Conservation (phyloP, 2,329 filamentous ascomycete species). For the Aspergillus viridinutans region DNA sequence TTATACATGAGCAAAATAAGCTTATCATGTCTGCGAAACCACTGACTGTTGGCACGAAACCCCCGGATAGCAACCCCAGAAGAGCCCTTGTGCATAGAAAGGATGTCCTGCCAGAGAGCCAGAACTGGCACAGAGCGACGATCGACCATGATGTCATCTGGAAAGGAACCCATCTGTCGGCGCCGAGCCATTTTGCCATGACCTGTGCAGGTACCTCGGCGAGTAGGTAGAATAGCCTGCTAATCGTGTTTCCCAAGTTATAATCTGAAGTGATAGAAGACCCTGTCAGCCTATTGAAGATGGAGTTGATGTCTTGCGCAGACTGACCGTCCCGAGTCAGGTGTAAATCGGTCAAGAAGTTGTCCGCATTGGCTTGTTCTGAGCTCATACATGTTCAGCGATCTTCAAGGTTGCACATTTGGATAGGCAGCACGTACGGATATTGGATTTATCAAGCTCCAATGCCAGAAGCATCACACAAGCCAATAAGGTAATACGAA, state of each 20-base stretch:
- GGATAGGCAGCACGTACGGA: conserved; percentile 39
- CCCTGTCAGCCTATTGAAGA: not conserved
- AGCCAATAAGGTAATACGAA: conserved; percentile 20
- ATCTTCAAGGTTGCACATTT: conserved; percentile 42
- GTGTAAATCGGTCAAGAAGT: conserved; percentile 45
- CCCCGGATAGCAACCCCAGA: conserved; percentile 45
- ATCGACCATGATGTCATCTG: conserved; percentile 45
- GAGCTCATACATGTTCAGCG: not conserved
- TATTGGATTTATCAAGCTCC: conserved; percentile 57
- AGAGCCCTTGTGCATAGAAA: conserved; percentile 41
- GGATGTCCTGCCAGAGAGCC: conserved; percentile 40
- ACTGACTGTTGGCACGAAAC: conserved; percentile 38
- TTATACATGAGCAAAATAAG: not conserved
- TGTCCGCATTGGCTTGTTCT: conserved; percentile 53
- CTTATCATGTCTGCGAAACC: not conserved
- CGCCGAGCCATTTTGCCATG: conserved; percentile 51
- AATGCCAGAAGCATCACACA: conserved; percentile 58
- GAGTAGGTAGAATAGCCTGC: conserved; percentile 49
- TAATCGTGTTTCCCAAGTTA: conserved; percentile 51
- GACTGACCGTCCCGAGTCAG: conserved; percentile 21
- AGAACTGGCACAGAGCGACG: conserved; percentile 41
- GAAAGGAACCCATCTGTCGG: conserved; percentile 53
- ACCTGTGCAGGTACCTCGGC: conserved; percentile 56
- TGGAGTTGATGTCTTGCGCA: not conserved
- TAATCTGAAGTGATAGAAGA: conserved; percentile 11